phyloP scores from a whole-genome alignment of 495 filamentous ascomycete species.

The Xylaria sp. region DNA sequence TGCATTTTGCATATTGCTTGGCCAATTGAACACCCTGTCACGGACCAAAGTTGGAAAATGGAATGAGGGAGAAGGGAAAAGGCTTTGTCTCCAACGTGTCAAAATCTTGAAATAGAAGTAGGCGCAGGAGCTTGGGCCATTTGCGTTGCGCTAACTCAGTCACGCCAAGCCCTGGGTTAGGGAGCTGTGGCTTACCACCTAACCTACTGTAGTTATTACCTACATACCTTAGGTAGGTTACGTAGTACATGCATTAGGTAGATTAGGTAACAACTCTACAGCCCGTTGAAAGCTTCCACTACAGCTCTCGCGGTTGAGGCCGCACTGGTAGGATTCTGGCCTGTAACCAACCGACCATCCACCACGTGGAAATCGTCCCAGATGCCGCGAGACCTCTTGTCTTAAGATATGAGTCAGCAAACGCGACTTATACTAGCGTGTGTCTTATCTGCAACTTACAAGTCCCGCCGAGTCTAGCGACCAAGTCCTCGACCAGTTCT shows the following conservation, averaged over 20 bases:
- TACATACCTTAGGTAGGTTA: background rate
- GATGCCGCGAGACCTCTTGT: constrained; percentile 47
- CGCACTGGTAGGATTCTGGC: constrained; percentile 44
- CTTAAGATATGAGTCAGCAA: constrained; percentile 31
- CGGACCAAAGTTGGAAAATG: constrained; percentile 17
- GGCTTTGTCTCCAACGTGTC: constrained; percentile 7
- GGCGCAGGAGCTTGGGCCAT: constrained; percentile 21
- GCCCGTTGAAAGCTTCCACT: constrained; percentile 51
- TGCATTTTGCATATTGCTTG: constrained; percentile 40
- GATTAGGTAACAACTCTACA: constrained; percentile 32
- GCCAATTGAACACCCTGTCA: constrained; percentile 34
- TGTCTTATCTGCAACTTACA: constrained; percentile 28
- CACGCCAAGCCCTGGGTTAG: constrained; percentile 5
- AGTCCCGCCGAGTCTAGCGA: constrained; percentile 30
- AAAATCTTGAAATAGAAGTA: background rate
- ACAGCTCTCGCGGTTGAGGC: constrained; percentile 50
- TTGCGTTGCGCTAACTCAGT: background rate
- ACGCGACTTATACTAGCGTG: background rate
- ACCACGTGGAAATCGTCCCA: constrained; percentile 57
- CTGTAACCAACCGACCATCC: constrained; percentile 44
- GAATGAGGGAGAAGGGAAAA: constrained; percentile 23
- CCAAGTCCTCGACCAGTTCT: constrained; percentile 47
- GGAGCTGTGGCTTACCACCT: background rate
- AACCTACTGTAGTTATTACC: background rate
- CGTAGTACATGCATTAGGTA: background rate